phyloP scores from a whole-genome alignment of 306 rosid genomes.

The Cucurbita pepo region DNA sequence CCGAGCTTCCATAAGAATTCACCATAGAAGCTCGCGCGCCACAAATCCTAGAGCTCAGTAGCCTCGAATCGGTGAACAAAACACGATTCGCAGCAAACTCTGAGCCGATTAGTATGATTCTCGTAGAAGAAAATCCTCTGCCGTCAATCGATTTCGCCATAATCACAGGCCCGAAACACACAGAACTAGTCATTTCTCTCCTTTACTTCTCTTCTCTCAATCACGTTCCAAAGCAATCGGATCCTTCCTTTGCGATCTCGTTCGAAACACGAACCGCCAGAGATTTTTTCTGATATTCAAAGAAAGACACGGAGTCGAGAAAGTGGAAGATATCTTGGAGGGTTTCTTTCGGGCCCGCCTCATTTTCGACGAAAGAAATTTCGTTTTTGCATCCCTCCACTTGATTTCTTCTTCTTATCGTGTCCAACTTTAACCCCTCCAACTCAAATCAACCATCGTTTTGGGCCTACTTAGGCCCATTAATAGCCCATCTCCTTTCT shows the following conservation, averaged over 20 bases:
- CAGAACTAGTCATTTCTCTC: constrained; percentile 24
- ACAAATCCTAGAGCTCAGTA: constrained; percentile 11
- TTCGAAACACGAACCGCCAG: neutral
- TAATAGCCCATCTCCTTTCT: neutral
- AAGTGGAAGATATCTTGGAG: constrained; percentile 1
- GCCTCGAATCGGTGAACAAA: constrained; percentile 6
- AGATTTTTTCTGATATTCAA: neutral
- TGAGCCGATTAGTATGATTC: neutral
- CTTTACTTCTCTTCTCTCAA: neutral
- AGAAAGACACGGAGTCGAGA: neutral
- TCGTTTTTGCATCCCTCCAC: neutral
- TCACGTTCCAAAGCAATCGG: neutral
- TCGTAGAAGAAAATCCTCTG: constrained; percentile 11
- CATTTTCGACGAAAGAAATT: neutral
- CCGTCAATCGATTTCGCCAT: constrained; percentile 9
- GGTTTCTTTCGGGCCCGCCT: constrained; percentile 2
- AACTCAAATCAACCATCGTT: neutral
- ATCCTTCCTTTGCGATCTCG: neutral
- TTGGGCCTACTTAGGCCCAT: neutral
- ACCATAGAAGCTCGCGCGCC: constrained; percentile 51
- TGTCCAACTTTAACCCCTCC: constrained; percentile 2
- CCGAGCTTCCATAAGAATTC: constrained; percentile 54
- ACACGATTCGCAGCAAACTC: constrained; percentile 7
- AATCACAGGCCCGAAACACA: constrained; percentile 12
- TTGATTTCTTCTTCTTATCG: neutral